Conservation (phyloP, 352 stramenopile genomes). For the Globisporangium acanthophoron region DNA sequence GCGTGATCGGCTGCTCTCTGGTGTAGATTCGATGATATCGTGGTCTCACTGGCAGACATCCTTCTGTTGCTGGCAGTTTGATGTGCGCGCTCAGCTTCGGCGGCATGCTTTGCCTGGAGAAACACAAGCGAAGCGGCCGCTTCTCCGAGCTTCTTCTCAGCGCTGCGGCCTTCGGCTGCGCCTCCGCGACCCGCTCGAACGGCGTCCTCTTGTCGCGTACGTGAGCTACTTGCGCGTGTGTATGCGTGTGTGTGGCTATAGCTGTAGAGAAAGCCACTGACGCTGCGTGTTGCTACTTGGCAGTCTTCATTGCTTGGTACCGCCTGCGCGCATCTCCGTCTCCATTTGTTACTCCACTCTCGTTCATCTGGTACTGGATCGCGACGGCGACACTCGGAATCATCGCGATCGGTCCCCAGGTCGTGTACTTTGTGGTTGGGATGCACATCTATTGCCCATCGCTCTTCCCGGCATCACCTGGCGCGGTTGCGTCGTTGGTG, state of each 20-base stretch:
- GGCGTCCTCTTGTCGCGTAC: slow-evolving; percentile 70
- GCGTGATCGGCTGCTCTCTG: no score
- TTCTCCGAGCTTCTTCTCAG: slow-evolving; percentile 28
- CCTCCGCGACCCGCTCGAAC: slow-evolving; percentile 75
- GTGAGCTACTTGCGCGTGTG: slow-evolving; percentile 7
- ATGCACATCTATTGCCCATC: slow-evolving; percentile 64
- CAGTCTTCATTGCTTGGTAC: slow-evolving; percentile 78
- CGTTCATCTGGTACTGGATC: slow-evolving; percentile 56
- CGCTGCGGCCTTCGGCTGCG: slow-evolving; percentile 52
- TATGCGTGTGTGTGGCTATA: background rate
- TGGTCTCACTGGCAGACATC: background rate
- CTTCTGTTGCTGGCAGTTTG: slow-evolving; percentile 24
- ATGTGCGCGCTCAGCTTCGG: slow-evolving; percentile 78
- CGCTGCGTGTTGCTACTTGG: background rate
- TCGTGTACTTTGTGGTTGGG: slow-evolving; percentile 61
- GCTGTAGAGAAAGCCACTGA: slow-evolving; percentile 8
- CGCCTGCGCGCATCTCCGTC: slow-evolving; percentile 50
- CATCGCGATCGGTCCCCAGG: slow-evolving; percentile 55
- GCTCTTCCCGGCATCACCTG: slow-evolving; percentile 16
- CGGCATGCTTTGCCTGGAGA: slow-evolving; percentile 64
- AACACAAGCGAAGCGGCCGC: slow-evolving; percentile 14
- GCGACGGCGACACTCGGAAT: slow-evolving; percentile 51
- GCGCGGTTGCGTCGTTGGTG: slow-evolving; percentile 7
- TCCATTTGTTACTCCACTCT: slow-evolving; percentile 13
- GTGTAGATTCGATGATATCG: no score